Evolutionary conservation across 371 early-diverging fungal genomes (phyloP).

Genomic region (Encephalitozoon cuniculi): DNA sequence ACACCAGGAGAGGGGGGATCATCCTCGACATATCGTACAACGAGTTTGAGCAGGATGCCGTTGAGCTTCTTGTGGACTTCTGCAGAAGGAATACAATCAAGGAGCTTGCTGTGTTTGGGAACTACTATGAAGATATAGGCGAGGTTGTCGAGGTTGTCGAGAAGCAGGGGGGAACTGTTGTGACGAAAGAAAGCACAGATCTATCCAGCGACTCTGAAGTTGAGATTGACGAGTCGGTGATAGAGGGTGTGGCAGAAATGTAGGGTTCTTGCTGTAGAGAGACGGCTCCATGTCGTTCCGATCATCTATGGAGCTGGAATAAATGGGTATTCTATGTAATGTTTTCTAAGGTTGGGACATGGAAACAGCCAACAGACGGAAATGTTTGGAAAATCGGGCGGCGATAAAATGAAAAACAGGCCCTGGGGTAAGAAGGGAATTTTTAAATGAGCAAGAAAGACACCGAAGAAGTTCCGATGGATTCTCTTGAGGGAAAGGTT

Average conservation of each 20-base stretch:
- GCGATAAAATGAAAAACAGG: conserved; percentile 5
- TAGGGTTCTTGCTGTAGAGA: background rate
- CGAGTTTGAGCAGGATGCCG: conserved; percentile 50
- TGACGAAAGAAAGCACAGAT: background rate
- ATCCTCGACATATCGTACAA: conserved; percentile 59
- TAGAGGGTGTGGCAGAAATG: background rate
- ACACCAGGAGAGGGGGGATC: background rate
- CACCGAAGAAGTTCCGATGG: conserved; percentile 14
- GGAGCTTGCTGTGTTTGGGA: conserved; percentile 53
- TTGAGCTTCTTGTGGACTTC: conserved; percentile 37
- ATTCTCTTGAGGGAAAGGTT: conserved; percentile 25
- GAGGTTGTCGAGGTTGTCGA: background rate
- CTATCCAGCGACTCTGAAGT: background rate
- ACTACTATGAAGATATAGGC: conserved; percentile 48
- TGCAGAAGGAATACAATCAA: conserved; percentile 25
- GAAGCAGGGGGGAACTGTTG: conserved; percentile 24
- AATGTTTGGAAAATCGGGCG: background rate
- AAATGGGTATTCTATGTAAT: background rate
- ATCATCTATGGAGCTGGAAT: background rate
- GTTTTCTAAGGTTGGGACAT: background rate
- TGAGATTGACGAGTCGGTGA: conserved; percentile 11
- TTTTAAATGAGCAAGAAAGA: conserved; percentile 13
- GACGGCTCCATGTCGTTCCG: background rate
- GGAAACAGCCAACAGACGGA: background rate
- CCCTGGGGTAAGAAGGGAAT: background rate